Evolutionary conservation across 31 red algal genomes (phyloP), one percentile per base, ranked within the genome.

Genomic region (Endocladia muricata): DNA sequence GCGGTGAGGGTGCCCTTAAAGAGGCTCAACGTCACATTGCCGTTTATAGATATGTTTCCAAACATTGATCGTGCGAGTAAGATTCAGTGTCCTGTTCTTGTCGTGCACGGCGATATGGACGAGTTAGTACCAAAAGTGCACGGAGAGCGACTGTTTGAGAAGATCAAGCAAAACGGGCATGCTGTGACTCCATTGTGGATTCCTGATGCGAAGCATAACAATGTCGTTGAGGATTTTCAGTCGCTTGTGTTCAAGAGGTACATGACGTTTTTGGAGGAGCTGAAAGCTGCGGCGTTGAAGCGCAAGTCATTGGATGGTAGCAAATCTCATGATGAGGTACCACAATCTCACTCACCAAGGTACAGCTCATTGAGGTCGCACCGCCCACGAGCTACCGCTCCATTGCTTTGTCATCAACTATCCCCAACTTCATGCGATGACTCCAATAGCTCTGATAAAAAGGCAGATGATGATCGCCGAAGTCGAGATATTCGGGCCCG

Each of bases 41-140:
- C 81, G 0, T 85, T 85, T 52, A 85, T 85, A 39, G 93, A 96
- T 73, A 96, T 81, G 47, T 96, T 91, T 62, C 78, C 75, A 26
- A 82, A 82, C 61, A 79, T 91, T 49, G 75, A 79, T 52, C 72
- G 73, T 57, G 70, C 68, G 19, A 64, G 74, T 56, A 77, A 78
- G 48, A 81, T 91, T 2, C 63, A 60, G 11, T 91, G 87, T 28
- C 87, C 87, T 26, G 78, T 91, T 2, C 78, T 96, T 7, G 93
- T 96, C n/a, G 35, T 96, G 21, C 93, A 96, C 41, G 93, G 93
- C 19, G 89, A 88, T 23, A 83, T 83, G 34, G 93, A 96, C 57
- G 93, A 90, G 13, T 57, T 96, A 4, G 93, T 96, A 21, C 87
- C 93, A 0, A 78, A 91, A 44, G 69, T 79, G 1, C 78, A 96